A percentile compares a stretch with the other conserved stretches of the same genome.
These are phyloP conservation scores for Chrysoporthe puriensis DNA, from an alignment of 2,329 filamentous ascomycete species.

Conservation along the genomic window DNA sequence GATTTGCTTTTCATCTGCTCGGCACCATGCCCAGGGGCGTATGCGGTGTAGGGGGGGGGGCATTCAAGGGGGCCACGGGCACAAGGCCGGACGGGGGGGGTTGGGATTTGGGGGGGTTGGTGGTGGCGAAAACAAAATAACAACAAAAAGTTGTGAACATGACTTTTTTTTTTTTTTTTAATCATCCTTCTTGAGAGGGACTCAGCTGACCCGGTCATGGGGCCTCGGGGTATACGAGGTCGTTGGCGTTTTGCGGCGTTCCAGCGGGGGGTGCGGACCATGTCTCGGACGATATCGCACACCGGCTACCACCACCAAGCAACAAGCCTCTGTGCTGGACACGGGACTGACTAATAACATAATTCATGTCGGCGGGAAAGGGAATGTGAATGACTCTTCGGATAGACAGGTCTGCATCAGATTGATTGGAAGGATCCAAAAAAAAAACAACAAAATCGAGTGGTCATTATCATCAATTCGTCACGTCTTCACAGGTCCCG, in stretches of 20 bases:
- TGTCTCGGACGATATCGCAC: neutral
- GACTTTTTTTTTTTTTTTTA: too few relatives aligned
- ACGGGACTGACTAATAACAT: neutral
- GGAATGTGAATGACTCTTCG: neutral
- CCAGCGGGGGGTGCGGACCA: neutral
- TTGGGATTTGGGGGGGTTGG: too few relatives aligned
- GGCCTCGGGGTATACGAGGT: neutral
- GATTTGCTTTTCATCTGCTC: too few relatives aligned
- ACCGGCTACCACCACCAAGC: neutral
- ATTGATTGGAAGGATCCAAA: neutral
- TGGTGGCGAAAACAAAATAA: too few relatives aligned
- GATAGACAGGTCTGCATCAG: conserved; percentile 6
- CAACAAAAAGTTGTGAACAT: too few relatives aligned
- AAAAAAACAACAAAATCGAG: neutral
- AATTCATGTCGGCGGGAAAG: neutral
- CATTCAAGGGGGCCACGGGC: too few relatives aligned
- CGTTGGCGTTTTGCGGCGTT: neutral
- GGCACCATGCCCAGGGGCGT: too few relatives aligned
- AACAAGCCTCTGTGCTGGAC: conserved; percentile 13
- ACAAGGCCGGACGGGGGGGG: too few relatives aligned
- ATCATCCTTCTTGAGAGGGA: too few relatives aligned
- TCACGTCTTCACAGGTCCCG: neutral
- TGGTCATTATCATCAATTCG: conserved; percentile 3
- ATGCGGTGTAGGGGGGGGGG: too few relatives aligned
- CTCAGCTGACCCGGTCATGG: too few relatives aligned